Evolutionary conservation across 2,329 filamentous ascomycete species (phyloP).

Genomic region (Claviceps fusiformis): DNA sequence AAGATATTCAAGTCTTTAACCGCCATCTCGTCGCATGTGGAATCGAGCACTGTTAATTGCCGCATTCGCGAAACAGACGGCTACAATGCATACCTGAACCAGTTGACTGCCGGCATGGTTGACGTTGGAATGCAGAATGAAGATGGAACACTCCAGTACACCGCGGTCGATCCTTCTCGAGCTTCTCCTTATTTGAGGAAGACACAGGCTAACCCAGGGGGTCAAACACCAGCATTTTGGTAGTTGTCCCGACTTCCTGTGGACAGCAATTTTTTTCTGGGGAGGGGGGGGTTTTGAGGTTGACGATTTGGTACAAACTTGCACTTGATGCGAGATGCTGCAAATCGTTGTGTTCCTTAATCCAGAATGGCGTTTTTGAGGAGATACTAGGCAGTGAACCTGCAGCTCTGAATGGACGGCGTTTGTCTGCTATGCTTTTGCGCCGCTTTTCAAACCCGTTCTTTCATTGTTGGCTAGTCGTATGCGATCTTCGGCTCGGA

Average conservation of each 20-base stretch:
- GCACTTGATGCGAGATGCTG: background rate
- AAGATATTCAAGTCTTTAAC: constrained; percentile 25
- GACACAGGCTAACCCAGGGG: too few species aligned
- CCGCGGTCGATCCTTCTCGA: constrained; percentile 9
- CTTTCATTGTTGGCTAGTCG: too few species aligned
- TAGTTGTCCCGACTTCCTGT: background rate
- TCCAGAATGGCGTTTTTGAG: too few species aligned
- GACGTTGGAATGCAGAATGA: constrained; percentile 11
- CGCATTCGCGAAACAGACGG: constrained; percentile 26
- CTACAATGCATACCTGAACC: constrained; percentile 20
- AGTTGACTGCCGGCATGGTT: constrained; percentile 19
- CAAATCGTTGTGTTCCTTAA: background rate
- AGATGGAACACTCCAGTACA: constrained; percentile 17
- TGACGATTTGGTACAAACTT: background rate
- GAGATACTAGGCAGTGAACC: too few species aligned
- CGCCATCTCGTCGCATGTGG: constrained; percentile 34
- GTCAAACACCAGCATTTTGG: background rate
- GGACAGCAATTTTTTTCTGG: background rate
- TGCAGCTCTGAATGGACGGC: too few species aligned
- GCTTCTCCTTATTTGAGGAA: background rate
- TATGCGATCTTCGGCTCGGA: too few species aligned
- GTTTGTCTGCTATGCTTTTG: too few species aligned
- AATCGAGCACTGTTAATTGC: constrained; percentile 29
- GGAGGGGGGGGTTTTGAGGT: too few species aligned
- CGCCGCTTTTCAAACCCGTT: too few species aligned